These are phyloP conservation scores for Suillus discolor DNA, from an alignment of 768 basidiomycete species.

Conservation along the genomic window DNA sequence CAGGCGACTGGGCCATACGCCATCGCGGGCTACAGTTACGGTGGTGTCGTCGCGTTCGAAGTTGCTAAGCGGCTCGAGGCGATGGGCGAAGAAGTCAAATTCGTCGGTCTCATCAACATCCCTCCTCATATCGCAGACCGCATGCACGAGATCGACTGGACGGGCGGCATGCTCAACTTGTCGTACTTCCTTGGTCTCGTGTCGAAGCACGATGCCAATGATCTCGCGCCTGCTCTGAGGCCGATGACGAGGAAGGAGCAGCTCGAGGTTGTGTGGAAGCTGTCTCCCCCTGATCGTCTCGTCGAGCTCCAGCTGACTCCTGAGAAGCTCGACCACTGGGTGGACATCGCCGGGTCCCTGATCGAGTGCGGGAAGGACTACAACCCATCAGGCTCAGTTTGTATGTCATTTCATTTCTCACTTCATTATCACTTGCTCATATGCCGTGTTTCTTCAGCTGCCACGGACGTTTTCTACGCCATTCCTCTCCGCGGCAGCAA, in stretches of 20 bases:
- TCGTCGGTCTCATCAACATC: conserved; percentile 38
- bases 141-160: conserved; percentile 45
- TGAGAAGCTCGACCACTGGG: conserved; percentile 30
- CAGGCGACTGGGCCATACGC: conserved; percentile 37
- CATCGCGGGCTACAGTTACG: conserved; percentile 41
- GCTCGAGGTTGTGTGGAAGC: conserved; percentile 28
- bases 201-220: conserved; percentile 26
- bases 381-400: conserved; percentile 26
- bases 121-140: conserved; percentile 41
- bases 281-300: conserved; percentile 30
- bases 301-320: conserved; percentile 31
- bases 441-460: conserved; percentile 13
- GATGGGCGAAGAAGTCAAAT: conserved; percentile 32
- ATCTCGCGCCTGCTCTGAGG: conserved; percentile 23
- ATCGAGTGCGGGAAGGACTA: conserved; percentile 35
- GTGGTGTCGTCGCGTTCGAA: conserved; percentile 41
- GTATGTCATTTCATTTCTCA: conserved; percentile 18
- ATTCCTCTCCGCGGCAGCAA: conserved; percentile 31
- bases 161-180: conserved; percentile 43
- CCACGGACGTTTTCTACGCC: conserved; percentile 30
- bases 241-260: conserved; percentile 26
- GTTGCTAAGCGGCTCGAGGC: conserved; percentile 34
- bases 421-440: neutral
- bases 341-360: conserved; percentile 31
- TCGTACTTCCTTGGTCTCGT: conserved; percentile 42